These are phyloP conservation scores for Penicillium silybi DNA, from an alignment of 495 filamentous ascomycete genomes.

Conservation along the genomic window DNA sequence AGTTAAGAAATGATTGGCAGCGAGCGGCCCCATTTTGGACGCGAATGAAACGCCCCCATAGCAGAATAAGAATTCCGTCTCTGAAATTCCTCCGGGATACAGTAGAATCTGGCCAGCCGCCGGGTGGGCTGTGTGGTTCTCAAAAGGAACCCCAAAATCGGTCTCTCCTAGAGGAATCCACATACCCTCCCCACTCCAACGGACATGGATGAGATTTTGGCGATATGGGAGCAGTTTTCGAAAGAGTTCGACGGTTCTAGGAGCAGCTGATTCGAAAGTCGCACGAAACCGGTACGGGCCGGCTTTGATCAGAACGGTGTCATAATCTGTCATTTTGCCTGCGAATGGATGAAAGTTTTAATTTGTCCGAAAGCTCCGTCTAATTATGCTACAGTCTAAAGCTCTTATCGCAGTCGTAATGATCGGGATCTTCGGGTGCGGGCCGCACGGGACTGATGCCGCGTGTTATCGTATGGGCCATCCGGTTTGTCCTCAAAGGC, in stretches of 20 bases:
- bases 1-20: slow-evolving; percentile 26
- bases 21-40: slow-evolving; percentile 24
- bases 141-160: slow-evolving; percentile 21
- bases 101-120: slow-evolving; percentile 20
- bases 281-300: slow-evolving; percentile 19
- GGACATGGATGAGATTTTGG: slow-evolving; percentile 26
- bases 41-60: slow-evolving; percentile 24
- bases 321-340: slow-evolving; percentile 1
- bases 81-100: slow-evolving; percentile 24
- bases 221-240: slow-evolving; percentile 20
- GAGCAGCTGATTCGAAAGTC: slow-evolving; percentile 18
- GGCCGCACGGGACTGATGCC: slow-evolving; percentile 13
- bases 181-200: slow-evolving; percentile 25
- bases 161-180: slow-evolving; percentile 27
- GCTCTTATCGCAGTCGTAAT: too few relatives aligned
- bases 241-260: slow-evolving; percentile 22
- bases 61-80: slow-evolving; percentile 25
- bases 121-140: slow-evolving; percentile 26
- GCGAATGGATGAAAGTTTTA: too few relatives aligned
- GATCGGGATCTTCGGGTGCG: slow-evolving; percentile 12
- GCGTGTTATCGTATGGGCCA: slow-evolving; percentile 1
- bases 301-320: slow-evolving; percentile 18
- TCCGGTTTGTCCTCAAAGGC: neutral
- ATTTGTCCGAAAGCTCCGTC: too few relatives aligned
- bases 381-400: too few relatives aligned